Percentiles rank a stretch among this genome's conserved stretches.
Conservation (phyloP, 108 stramenopile genomes). For the Mediolabrus comicus region DNA sequence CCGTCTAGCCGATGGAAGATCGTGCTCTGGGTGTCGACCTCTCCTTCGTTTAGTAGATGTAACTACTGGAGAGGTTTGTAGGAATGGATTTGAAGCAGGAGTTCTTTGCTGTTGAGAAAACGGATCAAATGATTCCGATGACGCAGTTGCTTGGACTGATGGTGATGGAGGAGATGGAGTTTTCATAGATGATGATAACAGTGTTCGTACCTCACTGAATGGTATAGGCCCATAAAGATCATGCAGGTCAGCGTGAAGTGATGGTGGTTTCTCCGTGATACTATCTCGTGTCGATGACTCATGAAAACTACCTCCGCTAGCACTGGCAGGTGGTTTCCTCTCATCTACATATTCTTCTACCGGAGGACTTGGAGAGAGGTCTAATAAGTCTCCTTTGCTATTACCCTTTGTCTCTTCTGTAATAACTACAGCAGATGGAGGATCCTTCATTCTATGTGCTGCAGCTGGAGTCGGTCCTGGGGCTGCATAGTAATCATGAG, state of each 20-base stretch:
- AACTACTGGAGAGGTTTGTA: neutral
- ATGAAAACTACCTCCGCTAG: neutral
- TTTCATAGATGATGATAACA: neutral
- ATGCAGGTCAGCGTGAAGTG: slow-evolving; percentile 2
- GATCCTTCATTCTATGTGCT: slow-evolving; percentile 12
- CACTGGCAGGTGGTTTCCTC: slow-evolving; percentile 30
- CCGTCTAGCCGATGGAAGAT: neutral
- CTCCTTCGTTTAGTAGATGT: neutral
- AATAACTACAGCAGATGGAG: slow-evolving; percentile 6
- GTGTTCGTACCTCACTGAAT: slow-evolving; percentile 5
- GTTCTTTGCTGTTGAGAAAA: neutral
- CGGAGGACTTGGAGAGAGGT: slow-evolving; percentile 7
- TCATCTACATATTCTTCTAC: slow-evolving; percentile 40
- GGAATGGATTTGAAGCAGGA: neutral
- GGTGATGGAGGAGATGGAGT: slow-evolving; percentile 7
- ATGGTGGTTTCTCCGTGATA: neutral
- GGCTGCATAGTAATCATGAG: neutral
- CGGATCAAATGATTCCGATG: neutral
- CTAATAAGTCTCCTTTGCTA: neutral
- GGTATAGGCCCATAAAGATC: slow-evolving; percentile 28
- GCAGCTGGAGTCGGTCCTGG: slow-evolving; percentile 10
- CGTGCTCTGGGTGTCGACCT: neutral
- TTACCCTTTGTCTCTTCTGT: neutral
- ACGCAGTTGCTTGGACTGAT: neutral
- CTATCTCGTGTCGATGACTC: neutral